A percentile compares a stretch with the other conserved stretches of the same genome.
phyloP scores from a whole-genome alignment of 345 rosid species.

The Linum usitatissimum region DNA sequence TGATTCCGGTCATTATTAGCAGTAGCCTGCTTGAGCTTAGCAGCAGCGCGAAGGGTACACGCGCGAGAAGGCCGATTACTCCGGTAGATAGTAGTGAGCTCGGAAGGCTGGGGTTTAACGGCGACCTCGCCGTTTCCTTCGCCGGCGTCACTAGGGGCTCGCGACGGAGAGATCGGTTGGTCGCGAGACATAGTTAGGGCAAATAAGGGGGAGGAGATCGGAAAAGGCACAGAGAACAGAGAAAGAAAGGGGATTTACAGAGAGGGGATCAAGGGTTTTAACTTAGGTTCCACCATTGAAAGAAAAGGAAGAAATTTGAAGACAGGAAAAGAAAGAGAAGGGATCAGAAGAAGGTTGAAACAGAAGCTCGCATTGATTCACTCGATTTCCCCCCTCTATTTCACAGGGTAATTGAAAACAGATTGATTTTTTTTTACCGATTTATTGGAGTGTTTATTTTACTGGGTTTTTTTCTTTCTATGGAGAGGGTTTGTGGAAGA shows the following conservation, averaged over 20 bases:
- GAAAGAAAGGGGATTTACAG: neutral
- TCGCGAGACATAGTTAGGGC: constrained; percentile 25
- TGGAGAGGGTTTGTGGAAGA: too few relatives aligned
- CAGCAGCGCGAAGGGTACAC: constrained; percentile 77
- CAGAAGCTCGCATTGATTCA: neutral
- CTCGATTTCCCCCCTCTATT: neutral
- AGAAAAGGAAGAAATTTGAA: neutral
- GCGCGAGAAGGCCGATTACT: constrained; percentile 92
- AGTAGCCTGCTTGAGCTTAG: constrained; percentile 46
- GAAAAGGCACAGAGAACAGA: constrained; percentile 4
- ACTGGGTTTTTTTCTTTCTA: too few relatives aligned
- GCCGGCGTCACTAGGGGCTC: constrained; percentile 26
- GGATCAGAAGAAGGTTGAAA: neutral
- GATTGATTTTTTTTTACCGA: neutral
- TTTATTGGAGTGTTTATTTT: too few relatives aligned
- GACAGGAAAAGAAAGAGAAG: neutral
- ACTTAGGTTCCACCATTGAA: neutral
- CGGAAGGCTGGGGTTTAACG: constrained; percentile 9
- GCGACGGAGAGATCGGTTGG: constrained; percentile 18
- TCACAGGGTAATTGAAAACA: neutral
- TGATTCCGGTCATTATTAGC: constrained; percentile 50
- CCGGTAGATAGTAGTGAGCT: constrained; percentile 25
- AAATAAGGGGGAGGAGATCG: constrained; percentile 42
- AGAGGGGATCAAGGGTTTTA: neutral
- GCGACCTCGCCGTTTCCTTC: constrained; percentile 6